Evolutionary conservation across 257 asterid species (phyloP).

Genomic region (Apocynum venetum): DNA sequence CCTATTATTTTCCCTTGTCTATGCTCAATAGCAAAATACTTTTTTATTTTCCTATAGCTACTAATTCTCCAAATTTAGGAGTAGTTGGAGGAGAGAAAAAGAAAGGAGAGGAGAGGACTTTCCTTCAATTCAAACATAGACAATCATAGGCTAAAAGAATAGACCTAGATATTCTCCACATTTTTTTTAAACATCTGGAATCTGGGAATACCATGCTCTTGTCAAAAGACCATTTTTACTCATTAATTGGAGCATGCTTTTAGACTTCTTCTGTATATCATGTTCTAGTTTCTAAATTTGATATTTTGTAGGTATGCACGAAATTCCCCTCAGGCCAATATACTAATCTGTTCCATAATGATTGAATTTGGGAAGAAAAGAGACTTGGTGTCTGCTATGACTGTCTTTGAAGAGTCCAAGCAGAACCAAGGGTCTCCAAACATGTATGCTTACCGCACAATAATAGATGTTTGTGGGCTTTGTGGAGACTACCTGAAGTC

Average conservation of each 20-base stretch:
- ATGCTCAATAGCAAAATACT: background rate
- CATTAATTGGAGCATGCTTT: background rate
- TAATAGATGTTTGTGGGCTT: conserved; percentile 93
- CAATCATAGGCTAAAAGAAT: background rate
- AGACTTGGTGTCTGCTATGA: conserved; percentile 66
- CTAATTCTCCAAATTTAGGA: background rate
- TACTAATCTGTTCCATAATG: conserved; percentile 60
- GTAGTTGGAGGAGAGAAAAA: background rate
- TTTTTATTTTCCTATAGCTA: background rate
- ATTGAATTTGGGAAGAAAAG: conserved; percentile 81
- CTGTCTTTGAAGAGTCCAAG: conserved; percentile 68
- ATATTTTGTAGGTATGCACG: conserved; percentile 62
- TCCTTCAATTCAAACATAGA: background rate
- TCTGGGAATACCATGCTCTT: background rate
- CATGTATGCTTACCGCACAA: conserved; percentile 73
- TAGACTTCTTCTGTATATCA: background rate
- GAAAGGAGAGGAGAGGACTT: background rate
- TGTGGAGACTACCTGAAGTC: conserved; percentile 84
- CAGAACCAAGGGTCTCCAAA: conserved; percentile 49
- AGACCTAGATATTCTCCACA: background rate
- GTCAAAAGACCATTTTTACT: background rate
- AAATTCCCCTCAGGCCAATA: conserved; percentile 45
- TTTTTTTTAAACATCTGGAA: background rate
- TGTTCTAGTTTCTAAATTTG: background rate
- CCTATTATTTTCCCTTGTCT: no score